Evolutionary conservation across 306 rosid genomes (phyloP), one percentile per base, ranked within the genome.

Genomic region (Prunus davidiana): DNA sequence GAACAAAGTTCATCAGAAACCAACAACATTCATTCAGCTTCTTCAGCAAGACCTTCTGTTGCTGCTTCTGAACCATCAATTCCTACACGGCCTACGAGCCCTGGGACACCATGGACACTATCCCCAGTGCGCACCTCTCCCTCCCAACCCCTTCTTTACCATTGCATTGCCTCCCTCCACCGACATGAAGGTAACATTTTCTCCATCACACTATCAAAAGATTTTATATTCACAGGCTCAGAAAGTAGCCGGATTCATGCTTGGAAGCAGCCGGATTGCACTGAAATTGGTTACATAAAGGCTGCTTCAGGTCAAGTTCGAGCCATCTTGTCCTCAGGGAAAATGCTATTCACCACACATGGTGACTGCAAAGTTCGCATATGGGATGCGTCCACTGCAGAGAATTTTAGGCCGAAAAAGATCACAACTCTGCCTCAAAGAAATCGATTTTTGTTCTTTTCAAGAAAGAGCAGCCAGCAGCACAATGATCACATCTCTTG

Each of bases 131-230:
- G 84, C 13, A 74, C 82, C 13, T 69, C 80, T 47, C 82, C 86
- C 13, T 32, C 78, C 2, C 85, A 77, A 19, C 84, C 82, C 13
- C 82, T 82, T 43, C 79, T 87, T 57, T 87, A 84, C 76, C 87
- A 84, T 34, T 87, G 91, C 87, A 84, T 87, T 49, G 87, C 91
- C 22, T 87, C 91, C 43, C 87, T 87, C 27, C 91, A 87, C 77
- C 87, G 87, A 64, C 83, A 81, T 6, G 88, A 87, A 73, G 91
- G 88, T 15, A 84, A 84, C 68, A 82, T 87, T 25, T 75, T 80
- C 80, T 82, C 88, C 6, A 78, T 87, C 20, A 61, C 88, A 1
- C 71, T 84, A 55, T 71, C 87, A 2, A 80, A 80, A 50, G 87
- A 84, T 75, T 82, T 84, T 12, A 76, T 84, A 47, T 87, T 82